These are phyloP conservation scores for Phlebopus sp. DNA, from an alignment of 1,284 basidiomycete species.

Conservation along the genomic window DNA sequence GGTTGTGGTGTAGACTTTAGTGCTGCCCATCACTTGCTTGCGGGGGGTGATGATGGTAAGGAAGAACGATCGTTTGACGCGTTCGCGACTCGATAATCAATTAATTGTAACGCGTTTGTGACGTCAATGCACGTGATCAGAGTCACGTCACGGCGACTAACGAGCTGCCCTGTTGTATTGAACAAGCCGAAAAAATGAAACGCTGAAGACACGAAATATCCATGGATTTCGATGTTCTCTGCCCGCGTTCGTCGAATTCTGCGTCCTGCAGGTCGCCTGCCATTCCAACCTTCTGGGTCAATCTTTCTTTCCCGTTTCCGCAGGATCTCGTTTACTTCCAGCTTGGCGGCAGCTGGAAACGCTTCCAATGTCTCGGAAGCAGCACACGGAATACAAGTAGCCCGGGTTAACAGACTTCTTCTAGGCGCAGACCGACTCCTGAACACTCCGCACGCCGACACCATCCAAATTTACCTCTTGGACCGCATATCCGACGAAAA, in stretches of 20 bases:
- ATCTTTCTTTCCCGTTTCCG: slow-evolving; percentile 1
- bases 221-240: slow-evolving; percentile 1
- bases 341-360: background rate
- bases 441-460: slow-evolving; percentile 19
- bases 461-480: slow-evolving; percentile 22
- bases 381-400: slow-evolving; percentile 19
- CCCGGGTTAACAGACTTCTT: slow-evolving; percentile 26
- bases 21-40: slow-evolving; percentile 7
- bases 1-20: background rate
- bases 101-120: slow-evolving; percentile 4
- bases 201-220: background rate
- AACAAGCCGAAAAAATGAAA: too few species aligned
- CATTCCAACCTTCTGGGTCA: slow-evolving; percentile 2
- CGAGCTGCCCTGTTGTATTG: background rate
- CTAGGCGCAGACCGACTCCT: slow-evolving; percentile 27
- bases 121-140: background rate
- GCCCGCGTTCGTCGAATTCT: slow-evolving; percentile 8
- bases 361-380: background rate
- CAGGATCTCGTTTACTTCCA: slow-evolving; percentile 1
- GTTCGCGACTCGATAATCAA: too few species aligned
- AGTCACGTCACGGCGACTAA: background rate
- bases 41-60: slow-evolving; percentile 3
- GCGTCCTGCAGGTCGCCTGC: slow-evolving; percentile 1
- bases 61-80: slow-evolving; percentile 1
- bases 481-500: slow-evolving; percentile 21